These are phyloP conservation scores for Vaccinium vitisidaea DNA, from an alignment of 148 eudicot genomes.

Conservation along the genomic window DNA sequence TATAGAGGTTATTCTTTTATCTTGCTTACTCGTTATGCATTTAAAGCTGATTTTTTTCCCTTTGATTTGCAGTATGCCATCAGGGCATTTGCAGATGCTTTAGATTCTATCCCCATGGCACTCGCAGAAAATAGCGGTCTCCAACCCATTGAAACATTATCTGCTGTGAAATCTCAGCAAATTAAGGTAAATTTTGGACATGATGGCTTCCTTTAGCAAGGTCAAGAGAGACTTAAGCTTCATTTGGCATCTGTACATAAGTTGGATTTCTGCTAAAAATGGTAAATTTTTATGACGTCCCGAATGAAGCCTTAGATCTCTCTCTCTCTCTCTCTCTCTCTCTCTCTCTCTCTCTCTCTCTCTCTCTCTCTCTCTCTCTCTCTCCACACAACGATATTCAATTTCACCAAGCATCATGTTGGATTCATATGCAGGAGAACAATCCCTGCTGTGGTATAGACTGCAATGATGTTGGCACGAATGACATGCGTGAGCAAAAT, in stretches of 20 bases:
- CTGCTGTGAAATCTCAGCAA: conserved; percentile 94
- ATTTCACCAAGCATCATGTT: not conserved
- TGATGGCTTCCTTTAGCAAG: not conserved
- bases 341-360: not conserved
- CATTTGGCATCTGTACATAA: not conserved
- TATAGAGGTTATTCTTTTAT: not conserved
- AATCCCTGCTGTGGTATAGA: conserved; percentile 80
- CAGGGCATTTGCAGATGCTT: conserved; percentile 93
- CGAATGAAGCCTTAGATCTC: not conserved
- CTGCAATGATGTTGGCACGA: conserved; percentile 88
- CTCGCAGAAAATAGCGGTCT: conserved; percentile 98
- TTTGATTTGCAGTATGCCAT: conserved; percentile 76
- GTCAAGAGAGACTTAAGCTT: not conserved
- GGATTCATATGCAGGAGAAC: conserved; percentile 48
- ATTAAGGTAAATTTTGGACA: conserved; percentile 57
- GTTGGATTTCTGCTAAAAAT: not conserved
- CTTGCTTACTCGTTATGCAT: not conserved
- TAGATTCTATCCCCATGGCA: conserved; percentile 95
- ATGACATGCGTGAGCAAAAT: conserved; percentile 87
- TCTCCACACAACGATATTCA: not conserved
- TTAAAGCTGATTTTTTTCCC: not conserved
- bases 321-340: not conserved
- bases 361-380: conserved; percentile 2
- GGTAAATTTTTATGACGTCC: not conserved
- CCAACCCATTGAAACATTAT: conserved; percentile 88